Evolutionary conservation across 495 filamentous ascomycete genomes (phyloP).

Genomic region (Tuber indicum): DNA sequence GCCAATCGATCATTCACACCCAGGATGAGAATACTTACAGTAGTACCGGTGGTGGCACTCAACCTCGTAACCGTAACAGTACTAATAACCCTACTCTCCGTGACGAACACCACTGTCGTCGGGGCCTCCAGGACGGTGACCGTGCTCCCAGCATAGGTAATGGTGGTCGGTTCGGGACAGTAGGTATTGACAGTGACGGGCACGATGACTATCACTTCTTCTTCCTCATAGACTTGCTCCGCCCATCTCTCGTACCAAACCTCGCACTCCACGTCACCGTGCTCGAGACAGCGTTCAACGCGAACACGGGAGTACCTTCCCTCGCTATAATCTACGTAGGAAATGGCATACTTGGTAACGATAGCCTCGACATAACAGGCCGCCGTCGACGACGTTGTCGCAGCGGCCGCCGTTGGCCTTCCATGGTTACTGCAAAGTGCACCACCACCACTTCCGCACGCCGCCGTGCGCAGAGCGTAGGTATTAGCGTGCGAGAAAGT

Average conservation of each 20-base stretch:
- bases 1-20: background rate
- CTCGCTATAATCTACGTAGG: conserved; percentile 9
- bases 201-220: conserved; percentile 7
- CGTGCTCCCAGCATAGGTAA: conserved; percentile 39
- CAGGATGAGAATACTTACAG: conserved; percentile 9
- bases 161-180: conserved; percentile 19
- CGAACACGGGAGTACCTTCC: conserved; percentile 10
- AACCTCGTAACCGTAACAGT: conserved; percentile 7
- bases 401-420: background rate
- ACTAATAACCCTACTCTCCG: conserved; percentile 40
- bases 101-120: conserved; percentile 47
- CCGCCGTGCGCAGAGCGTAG: conserved; percentile 14
- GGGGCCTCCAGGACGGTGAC: conserved; percentile 48
- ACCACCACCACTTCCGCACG: background rate
- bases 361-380: conserved; percentile 15
- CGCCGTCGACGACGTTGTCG: background rate
- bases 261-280: conserved; percentile 9
- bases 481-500: conserved; percentile 24
- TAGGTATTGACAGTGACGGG: conserved; percentile 28
- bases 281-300: conserved; percentile 14
- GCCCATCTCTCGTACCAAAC: conserved; percentile 21
- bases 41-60: background rate
- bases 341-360: conserved; percentile 14
- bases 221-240: conserved; percentile 6
- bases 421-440: too few relatives aligned